Evolutionary conservation across 768 basidiomycete species (phyloP).

Genomic region (Leccinum aurantiacum): DNA sequence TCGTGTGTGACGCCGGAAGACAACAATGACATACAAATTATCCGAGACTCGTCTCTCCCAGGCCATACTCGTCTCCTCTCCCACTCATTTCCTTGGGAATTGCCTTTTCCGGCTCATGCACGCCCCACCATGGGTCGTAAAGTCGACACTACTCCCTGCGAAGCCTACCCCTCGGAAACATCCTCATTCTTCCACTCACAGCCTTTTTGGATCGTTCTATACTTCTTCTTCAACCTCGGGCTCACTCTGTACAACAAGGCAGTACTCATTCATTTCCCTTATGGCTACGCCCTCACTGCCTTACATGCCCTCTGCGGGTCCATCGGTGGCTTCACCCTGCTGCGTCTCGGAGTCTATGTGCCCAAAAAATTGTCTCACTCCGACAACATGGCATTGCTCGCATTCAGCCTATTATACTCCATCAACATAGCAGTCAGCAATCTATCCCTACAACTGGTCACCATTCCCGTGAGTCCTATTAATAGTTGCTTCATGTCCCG

Average conservation of each 20-base stretch:
- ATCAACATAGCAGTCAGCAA: conserved; percentile 96
- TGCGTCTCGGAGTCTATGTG: conserved; percentile 55
- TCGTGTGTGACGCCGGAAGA: conserved; percentile 9
- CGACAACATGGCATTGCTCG: conserved; percentile 62
- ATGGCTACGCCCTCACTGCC: conserved; percentile 93
- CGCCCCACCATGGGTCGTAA: conserved; percentile 5
- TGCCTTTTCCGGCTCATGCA: conserved; percentile 15
- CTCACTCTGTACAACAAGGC: conserved; percentile 96
- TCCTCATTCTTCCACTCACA: conserved; percentile 30
- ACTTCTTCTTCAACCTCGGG: conserved; percentile 88
- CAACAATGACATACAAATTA: neutral
- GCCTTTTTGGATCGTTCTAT: conserved; percentile 69
- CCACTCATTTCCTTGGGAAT: conserved; percentile 22
- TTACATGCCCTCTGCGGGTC: conserved; percentile 86
- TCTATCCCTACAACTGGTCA: conserved; percentile 82
- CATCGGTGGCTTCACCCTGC: conserved; percentile 70
- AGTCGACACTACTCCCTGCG: neutral
- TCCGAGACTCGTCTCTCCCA: neutral
- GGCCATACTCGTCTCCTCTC: conserved; percentile 4
- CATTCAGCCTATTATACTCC: conserved; percentile 89
- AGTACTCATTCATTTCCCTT: conserved; percentile 89
- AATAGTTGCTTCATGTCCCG: neutral
- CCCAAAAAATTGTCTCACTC: conserved; percentile 51
- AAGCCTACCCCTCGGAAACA: conserved; percentile 10
- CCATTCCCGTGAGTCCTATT: conserved; percentile 69